Percentiles rank a stretch among this genome's conserved stretches.
phyloP scores from a whole-genome alignment of 1,139 yeast genomes.

The Diutina siamensis region DNA sequence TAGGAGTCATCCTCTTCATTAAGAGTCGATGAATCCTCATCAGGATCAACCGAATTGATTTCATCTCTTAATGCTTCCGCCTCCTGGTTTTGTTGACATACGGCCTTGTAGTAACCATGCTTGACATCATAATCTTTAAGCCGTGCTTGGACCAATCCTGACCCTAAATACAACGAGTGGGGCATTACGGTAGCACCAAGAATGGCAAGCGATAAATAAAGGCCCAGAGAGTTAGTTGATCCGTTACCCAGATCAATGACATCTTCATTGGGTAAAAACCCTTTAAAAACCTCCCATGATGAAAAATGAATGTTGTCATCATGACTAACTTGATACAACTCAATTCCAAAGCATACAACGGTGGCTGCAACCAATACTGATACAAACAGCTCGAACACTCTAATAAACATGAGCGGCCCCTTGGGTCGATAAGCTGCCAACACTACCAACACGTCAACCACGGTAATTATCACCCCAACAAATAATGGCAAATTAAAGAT shows the following conservation, averaged over 20 bases:
- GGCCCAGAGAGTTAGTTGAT: conserved; percentile 9
- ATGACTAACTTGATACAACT: conserved; percentile 37
- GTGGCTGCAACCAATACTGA: conserved; percentile 69
- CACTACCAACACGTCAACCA: conserved; percentile 32
- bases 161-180: conserved; percentile 82
- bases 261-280: conserved; percentile 68
- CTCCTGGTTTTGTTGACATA: background rate
- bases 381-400: conserved; percentile 77
- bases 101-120: conserved; percentile 35
- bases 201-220: conserved; percentile 80
- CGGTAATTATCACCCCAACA: conserved; percentile 11
- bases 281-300: conserved; percentile 45
- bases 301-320: conserved; percentile 29
- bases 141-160: conserved; percentile 87
- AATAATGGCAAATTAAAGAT: conserved; percentile 11
- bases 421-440: conserved; percentile 84
- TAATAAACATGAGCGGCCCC: conserved; percentile 65
- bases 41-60: background rate
- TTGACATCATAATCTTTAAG: conserved; percentile 68
- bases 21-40: background rate
- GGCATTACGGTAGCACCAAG: conserved; percentile 99
- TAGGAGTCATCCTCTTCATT: conserved; percentile 15
- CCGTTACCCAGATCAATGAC: conserved; percentile 49
- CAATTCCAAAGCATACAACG: conserved; percentile 74
- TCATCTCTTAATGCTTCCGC: background rate